Evolutionary conservation across 2,329 filamentous ascomycete species (phyloP).

Genomic region (Penicillium expansum): DNA sequence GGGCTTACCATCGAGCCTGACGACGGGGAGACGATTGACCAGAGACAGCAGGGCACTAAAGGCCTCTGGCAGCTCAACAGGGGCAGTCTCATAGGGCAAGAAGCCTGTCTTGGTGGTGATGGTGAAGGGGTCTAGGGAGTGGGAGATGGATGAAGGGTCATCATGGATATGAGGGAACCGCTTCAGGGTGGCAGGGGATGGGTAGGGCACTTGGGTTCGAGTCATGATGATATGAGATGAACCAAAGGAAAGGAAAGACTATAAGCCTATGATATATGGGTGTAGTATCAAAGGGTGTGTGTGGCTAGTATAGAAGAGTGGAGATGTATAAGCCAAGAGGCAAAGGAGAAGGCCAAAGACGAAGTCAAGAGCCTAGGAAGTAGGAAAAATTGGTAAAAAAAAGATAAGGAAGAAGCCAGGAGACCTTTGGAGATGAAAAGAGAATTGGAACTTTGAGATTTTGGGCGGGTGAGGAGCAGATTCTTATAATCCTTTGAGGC

Average conservation of each 20-base stretch:
- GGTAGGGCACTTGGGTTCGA: conserved; percentile 30
- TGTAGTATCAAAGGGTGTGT: not conserved
- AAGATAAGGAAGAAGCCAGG: conserved; percentile 5
- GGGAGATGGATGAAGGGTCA: conserved; percentile 42
- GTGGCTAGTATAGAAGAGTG: not conserved
- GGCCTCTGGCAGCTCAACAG: conserved; percentile 61
- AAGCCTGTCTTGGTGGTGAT: conserved; percentile 49
- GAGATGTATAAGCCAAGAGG: conserved; percentile 3
- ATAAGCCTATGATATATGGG: not conserved
- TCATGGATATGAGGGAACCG: conserved; percentile 46
- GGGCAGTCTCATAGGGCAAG: conserved; percentile 41
- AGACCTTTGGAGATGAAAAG: conserved; percentile 15
- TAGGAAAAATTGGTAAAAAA: conserved; percentile 18
- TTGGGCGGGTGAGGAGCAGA: conserved; percentile 32
- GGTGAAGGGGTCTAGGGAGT: conserved; percentile 47
- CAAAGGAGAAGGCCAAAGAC: conserved; percentile 9
- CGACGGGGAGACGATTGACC: conserved; percentile 74
- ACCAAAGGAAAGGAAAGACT: conserved; percentile 1
- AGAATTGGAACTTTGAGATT: conserved; percentile 19
- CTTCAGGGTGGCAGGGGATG: conserved; percentile 36
- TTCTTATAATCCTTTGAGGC: conserved; percentile 46
- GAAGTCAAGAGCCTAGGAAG: conserved; percentile 18
- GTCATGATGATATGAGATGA: conserved; percentile 33
- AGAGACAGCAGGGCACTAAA: conserved; percentile 72
- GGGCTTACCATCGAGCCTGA: conserved; percentile 67